Base-by-base conservation (phyloP, 1,284 basidiomycete species). In the Anthracocystis setariae region DNA sequence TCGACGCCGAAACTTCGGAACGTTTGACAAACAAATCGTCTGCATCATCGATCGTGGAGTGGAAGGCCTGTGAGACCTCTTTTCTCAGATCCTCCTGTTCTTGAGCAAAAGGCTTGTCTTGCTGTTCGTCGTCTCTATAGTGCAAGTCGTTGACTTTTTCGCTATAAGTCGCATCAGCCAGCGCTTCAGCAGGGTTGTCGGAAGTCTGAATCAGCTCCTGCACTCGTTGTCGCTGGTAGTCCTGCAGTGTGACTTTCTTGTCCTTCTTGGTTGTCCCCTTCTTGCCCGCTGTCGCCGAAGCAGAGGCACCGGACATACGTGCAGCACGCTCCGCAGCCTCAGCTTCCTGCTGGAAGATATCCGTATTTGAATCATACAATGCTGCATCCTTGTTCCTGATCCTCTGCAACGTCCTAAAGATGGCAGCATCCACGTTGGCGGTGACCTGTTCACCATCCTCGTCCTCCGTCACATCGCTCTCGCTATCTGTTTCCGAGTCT, bases 361-460 rank as follows among this genome's bases (percentile, higher is more conserved):
- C 69, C 4, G 60, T 66, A 15, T 62, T 85, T 0, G 85, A 82
- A 73, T 94, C 87, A 75, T 95, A 95, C 42, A 95, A 92, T 1
- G 86, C 88, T 0, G 92, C 92, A 82, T 98, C 93, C 74, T 89
- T 91, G 57, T 87, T 87, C 78, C 89, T 89, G 64, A 98, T 98
- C 74, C 90, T 88, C 1, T 91, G 91, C 8, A 98, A 86, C 0
- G 94, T 98, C 47, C 93, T 87, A 40, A 98, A 86, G 77, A 98
- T 96, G 18, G 96, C 96, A 43, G 91, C 96, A 81, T 98, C 95
- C 45, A 98, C 88, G 0, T 91, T 90, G 2, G 94, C 93, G 0
- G 94, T 98, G 55, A 98, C 88, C 83, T 98, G 92, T 73, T 93
- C 93, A 13, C 94, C 96, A 63, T 96, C 92, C 80, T 95, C 93